Base-by-base conservation (phyloP, 306 rosid genomes). In the Prinsepia uniflora region DNA sequence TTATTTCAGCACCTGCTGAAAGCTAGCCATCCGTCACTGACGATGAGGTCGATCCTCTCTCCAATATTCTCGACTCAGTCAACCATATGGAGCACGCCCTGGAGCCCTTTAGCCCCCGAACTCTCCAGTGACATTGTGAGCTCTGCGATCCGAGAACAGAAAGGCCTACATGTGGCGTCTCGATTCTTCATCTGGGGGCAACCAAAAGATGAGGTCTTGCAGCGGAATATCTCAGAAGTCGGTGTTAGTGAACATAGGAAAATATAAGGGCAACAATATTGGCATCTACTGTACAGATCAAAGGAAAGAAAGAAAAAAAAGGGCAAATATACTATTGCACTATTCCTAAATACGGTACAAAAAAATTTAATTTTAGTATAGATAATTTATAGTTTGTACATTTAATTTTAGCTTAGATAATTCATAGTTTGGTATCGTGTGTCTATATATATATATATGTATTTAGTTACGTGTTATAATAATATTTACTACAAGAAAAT, bases 171-270 rank as follows among this genome's bases (percentile, higher is more conserved):
- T 18, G 10, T 47, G 19, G 83, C 73, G 42, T 79, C 81, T 34
- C 91, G 86, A 44, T 75, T 92, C 74, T 92, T 86, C 82, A 80
- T 92, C 12, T 92, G 2, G 30, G 30, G 93, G 87, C 96, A 4
- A 48, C 81, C 77, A 82, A 70, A 66, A 77, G 73, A 50, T 59
- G 40, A n/a, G 13, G 2, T 68, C 84, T 3, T 39, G 55, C 39
- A 14, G 70, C 72, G 2, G 9, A n/a, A 53, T 68, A 17, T 76
- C 68, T 1, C 72, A 52, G 60, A 9, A 58, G 43, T 60, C 76
- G 68, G 80, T 86, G 15, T 2, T 2, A 24, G 30, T 24, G 30
- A 24, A 24, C 30, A 24, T 24, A 2, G 1, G 2, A 24, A 24
- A 24, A 24, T 0, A 2, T 24, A 24, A 24, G 30, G 30, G 30